Evolutionary conservation across 2,329 filamentous ascomycete genomes (phyloP).

Genomic region (Neofusicoccum kwambonambiense): DNA sequence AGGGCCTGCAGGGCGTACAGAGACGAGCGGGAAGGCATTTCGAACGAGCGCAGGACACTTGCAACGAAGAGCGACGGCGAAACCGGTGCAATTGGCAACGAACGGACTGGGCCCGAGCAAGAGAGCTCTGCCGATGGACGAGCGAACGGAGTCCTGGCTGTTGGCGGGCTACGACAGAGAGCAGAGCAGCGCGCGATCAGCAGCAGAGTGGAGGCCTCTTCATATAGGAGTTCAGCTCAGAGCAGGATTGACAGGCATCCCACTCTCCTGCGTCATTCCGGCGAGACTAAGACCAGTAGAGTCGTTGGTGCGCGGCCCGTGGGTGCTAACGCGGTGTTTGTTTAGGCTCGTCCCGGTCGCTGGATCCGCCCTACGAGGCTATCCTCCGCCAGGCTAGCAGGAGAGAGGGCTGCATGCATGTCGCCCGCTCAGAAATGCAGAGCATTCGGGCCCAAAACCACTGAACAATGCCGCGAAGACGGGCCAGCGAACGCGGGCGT

Average conservation of each 20-base stretch:
- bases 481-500: too few species aligned
- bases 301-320: background rate
- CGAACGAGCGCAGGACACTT: background rate
- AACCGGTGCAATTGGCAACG: too few species aligned
- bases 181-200: background rate
- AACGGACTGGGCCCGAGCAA: background rate
- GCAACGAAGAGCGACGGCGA: background rate
- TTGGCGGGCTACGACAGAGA: background rate
- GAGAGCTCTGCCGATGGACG: background rate
- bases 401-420: background rate
- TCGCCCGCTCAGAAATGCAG: background rate
- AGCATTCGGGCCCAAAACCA: background rate
- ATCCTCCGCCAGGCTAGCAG: background rate
- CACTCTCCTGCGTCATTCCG: constrained; percentile 1
- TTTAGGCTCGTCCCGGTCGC: background rate
- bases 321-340: background rate
- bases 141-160: background rate
- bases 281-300: background rate
- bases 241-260: background rate
- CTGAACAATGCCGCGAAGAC: background rate
- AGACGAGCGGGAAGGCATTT: background rate
- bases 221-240: background rate
- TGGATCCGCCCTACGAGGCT: constrained; percentile 4
- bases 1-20: background rate
- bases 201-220: background rate